These are phyloP conservation scores for Annulohypoxylon bovei DNA, from an alignment of 495 filamentous ascomycete genomes.

Conservation along the genomic window DNA sequence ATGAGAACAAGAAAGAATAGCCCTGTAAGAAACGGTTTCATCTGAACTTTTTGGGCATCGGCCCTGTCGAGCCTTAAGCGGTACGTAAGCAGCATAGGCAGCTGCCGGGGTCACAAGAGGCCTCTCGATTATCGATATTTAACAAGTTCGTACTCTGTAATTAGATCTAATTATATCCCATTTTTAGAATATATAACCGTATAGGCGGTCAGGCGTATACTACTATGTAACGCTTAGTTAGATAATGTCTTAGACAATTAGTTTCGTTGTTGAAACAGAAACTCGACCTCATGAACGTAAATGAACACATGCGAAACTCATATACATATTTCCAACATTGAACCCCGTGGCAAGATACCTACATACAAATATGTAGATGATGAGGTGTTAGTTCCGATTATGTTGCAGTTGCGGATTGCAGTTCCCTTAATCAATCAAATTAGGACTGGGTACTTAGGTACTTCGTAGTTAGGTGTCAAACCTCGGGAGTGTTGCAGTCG, in stretches of 20 bases:
- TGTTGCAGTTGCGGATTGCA: constrained; percentile 4
- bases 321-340: not conserved
- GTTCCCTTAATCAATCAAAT: not conserved
- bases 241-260: not conserved
- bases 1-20: constrained; percentile 12
- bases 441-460: not conserved
- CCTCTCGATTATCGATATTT: constrained; percentile 37
- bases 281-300: not conserved
- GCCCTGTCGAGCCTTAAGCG: constrained; percentile 33
- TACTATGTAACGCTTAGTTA: not conserved
- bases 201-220: constrained; percentile 25
- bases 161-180: constrained; percentile 28
- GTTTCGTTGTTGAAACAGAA: not conserved
- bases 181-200: constrained; percentile 17
- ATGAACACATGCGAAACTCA: not conserved
- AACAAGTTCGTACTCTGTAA: constrained; percentile 41
- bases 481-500: too few species aligned
- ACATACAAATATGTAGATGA: not conserved
- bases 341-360: not conserved
- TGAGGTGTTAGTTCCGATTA: not conserved
- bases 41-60: constrained; percentile 37
- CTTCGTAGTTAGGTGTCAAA: not conserved
- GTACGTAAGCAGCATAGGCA: constrained; percentile 11
- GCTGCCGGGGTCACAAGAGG: constrained; percentile 27
- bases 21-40: constrained; percentile 32